Evolutionary conservation across 2,329 filamentous ascomycete species (phyloP), one percentile per base, ranked within the genome.

Genomic region (Hirsutella minnesotensis): DNA sequence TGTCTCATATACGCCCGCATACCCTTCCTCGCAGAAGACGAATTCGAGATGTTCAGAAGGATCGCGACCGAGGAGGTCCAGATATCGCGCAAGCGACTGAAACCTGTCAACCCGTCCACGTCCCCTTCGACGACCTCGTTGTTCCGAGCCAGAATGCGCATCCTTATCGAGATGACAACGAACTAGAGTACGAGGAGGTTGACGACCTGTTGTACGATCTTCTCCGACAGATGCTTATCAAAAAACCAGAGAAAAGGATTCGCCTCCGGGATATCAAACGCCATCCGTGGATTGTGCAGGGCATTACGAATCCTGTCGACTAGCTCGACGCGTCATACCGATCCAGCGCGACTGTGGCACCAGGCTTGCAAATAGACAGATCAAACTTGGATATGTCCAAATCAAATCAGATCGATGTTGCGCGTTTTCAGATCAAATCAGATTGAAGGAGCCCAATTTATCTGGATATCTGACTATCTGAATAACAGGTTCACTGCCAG

Each of bases 311-410:
- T 51, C 76, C 82, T 31, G 68, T 77, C 27, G 71, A 73, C 9
- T 98, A 92, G 92, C 77, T 95, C 16, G 87, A 95, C 52, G 87
- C n/a, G n/a, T n/a, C n/a, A 94, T 49, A 95, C 89, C 1, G 90
- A 96, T 54, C 88, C 89, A 2, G 81, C 79, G 30, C 76, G 81
- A 30, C 82, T 82, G 46, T 82, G 79, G 27, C 78, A 85, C 44
- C 88, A n/a, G n/a, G n/a, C n/a, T n/a, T n/a, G n/a, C n/a, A n/a
- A n/a, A n/a, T n/a, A n/a, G n/a, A n/a, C n/a, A 87, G 50, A 81
- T 83, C 57, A 87, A 80, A 62, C 96, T 98, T 53, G 82, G 95
- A 59, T 86, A 96, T 38, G 89, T 94, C 46, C 87, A 86, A 51
- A 81, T n/a, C n/a, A n/a, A n/a, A n/a, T n/a, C 81, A 55, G 92